These are phyloP conservation scores for Aspergillus intermedius DNA, from an alignment of 2,329 filamentous ascomycete species.

Conservation along the genomic window DNA sequence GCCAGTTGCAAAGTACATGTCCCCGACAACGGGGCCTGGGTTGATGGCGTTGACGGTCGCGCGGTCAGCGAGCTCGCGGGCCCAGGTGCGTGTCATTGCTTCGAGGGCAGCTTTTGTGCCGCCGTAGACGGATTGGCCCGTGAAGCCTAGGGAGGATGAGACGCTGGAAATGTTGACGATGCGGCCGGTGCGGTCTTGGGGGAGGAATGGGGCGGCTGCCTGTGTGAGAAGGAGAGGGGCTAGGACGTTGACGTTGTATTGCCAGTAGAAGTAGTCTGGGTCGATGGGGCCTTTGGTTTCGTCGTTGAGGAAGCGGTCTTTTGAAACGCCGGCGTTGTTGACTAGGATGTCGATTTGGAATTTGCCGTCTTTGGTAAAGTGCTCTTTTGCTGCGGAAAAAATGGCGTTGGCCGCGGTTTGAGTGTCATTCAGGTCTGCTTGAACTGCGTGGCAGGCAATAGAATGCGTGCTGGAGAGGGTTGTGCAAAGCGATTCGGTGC, in stretches of 20 bases:
- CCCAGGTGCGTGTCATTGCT: conserved; percentile 64
- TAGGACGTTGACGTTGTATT: conserved; percentile 75
- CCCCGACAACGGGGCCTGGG: conserved; percentile 59
- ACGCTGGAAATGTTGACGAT: conserved; percentile 59
- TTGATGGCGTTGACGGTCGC: conserved; percentile 62
- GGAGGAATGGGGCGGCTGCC: conserved; percentile 64
- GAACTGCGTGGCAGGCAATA: conserved; percentile 56
- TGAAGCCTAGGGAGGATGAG: conserved; percentile 52
- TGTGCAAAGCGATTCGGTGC: conserved; percentile 49
- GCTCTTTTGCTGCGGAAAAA: conserved; percentile 52
- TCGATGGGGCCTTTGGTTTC: conserved; percentile 55
- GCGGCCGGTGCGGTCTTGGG: conserved; percentile 58
- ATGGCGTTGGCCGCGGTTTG: conserved; percentile 53
- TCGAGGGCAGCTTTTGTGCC: conserved; percentile 63
- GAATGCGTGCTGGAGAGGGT: conserved; percentile 52
- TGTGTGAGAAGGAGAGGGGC: conserved; percentile 73
- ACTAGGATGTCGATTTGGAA: conserved; percentile 75
- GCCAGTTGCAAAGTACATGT: conserved; percentile 57
- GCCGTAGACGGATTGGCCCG: conserved; percentile 56
- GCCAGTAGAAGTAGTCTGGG: conserved; percentile 59
- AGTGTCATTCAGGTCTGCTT: conserved; percentile 64
- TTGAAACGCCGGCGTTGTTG: conserved; percentile 72
- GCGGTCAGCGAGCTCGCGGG: conserved; percentile 54
- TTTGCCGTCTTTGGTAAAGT: conserved; percentile 46
- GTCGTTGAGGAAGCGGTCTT: conserved; percentile 54